A percentile compares a stretch with the other conserved stretches of the same genome.
phyloP scores from a whole-genome alignment of 1,139 yeast genomes.

The Pichia sp. region DNA sequence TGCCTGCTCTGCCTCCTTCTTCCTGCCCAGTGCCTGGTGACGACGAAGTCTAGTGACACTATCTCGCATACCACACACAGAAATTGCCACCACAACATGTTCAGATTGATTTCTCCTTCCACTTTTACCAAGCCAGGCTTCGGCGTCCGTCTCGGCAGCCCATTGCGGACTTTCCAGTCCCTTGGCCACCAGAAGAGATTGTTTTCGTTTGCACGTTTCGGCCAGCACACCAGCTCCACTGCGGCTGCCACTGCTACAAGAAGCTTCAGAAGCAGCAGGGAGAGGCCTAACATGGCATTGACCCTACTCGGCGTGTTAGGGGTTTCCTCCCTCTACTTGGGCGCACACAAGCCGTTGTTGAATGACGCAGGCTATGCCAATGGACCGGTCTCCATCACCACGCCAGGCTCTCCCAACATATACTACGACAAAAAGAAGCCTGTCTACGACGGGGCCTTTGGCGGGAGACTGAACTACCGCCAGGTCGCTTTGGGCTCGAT shows the following conservation, averaged over 20 bases:
- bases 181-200: constrained; percentile 3
- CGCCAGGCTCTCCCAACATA: constrained; percentile 12
- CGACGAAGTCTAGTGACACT: not conserved
- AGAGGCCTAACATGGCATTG: constrained; percentile 15
- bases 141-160: not conserved
- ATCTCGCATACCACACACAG: not conserved
- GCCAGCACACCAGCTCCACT: not conserved
- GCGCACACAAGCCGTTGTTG: constrained; percentile 17
- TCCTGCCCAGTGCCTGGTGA: not conserved
- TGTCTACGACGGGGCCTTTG: constrained; percentile 32
- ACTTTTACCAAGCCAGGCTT: not conserved
- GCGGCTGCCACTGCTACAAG: not conserved
- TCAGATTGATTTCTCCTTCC: constrained; percentile 5
- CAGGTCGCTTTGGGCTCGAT: constrained; percentile 68
- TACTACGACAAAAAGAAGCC: constrained; percentile 19
- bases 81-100: not conserved
- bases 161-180: constrained; percentile 13
- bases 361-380: constrained; percentile 22
- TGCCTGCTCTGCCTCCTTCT: not conserved
- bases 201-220: not conserved
- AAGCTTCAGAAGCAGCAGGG: not conserved
- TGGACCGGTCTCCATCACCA: constrained; percentile 11
- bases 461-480: constrained; percentile 50
- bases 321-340: constrained; percentile 14
- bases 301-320: constrained; percentile 19